Evolutionary conservation across 2,329 filamentous ascomycete genomes (phyloP).

Genomic region (Xylariaceae sp.): DNA sequence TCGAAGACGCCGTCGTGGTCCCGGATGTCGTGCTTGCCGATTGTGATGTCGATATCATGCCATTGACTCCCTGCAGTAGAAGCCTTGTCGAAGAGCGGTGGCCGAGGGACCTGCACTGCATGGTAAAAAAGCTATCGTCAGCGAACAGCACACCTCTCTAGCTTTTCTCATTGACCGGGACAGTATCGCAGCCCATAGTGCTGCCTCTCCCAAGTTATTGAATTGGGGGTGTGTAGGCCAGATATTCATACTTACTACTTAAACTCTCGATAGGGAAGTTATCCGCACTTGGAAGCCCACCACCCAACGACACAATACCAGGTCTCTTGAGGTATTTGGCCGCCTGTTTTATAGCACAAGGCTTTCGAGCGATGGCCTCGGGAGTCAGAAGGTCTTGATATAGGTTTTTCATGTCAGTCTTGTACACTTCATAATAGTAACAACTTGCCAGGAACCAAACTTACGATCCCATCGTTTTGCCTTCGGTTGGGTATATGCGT

Average conservation of each 20-base stretch:
- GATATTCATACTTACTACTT: slow-evolving; percentile 31
- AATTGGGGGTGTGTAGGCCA: background rate
- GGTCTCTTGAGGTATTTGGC: slow-evolving; percentile 74
- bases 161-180: background rate
- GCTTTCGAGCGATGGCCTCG: slow-evolving; percentile 57
- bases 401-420: slow-evolving; percentile 14
- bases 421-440: background rate
- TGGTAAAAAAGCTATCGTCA: background rate
- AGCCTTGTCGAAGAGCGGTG: slow-evolving; percentile 12
- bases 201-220: background rate
- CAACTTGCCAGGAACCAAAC: slow-evolving; percentile 33
- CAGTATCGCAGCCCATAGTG: background rate
- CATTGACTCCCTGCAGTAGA: background rate
- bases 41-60: slow-evolving; percentile 41
- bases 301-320: slow-evolving; percentile 85
- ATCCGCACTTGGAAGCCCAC: slow-evolving; percentile 80
- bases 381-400: slow-evolving; percentile 50
- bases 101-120: slow-evolving; percentile 11
- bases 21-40: slow-evolving; percentile 76
- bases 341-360: slow-evolving; percentile 74
- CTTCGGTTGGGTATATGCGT: slow-evolving; percentile 59
- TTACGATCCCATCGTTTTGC: slow-evolving; percentile 81
- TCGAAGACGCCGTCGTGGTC: slow-evolving; percentile 50
- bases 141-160: background rate
- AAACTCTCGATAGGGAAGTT: slow-evolving; percentile 89